These are phyloP conservation scores for Saposhnikovia divaricata DNA, from an alignment of 129 eudicot genomes.

Conservation along the genomic window DNA sequence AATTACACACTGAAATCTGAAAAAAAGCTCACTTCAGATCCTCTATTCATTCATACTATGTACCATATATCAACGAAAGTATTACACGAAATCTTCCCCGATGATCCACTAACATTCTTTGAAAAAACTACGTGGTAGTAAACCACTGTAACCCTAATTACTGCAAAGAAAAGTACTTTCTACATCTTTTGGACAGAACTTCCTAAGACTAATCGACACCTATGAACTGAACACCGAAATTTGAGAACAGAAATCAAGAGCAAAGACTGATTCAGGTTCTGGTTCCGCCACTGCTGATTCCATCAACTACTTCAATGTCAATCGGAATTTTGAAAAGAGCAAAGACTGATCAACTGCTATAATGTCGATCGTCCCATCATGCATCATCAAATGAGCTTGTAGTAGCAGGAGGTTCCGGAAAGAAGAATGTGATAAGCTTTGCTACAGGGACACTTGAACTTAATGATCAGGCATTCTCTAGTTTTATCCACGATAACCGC, in stretches of 20 bases:
- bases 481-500: conserved; percentile 18
- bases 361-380: neutral
- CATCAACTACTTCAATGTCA: neutral
- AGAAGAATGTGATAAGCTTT: conserved; percentile 21
- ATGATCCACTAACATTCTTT: neutral
- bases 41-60: neutral
- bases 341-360: neutral
- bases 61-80: neutral
- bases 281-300: too few relatives aligned
- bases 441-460: conserved; percentile 30
- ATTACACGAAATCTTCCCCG: neutral
- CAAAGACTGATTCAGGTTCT: neutral
- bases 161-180: too few relatives aligned
- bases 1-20: too few relatives aligned
- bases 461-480: conserved; percentile 16
- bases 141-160: too few relatives aligned
- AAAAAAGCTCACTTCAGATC: neutral
- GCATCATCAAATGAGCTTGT: conserved; percentile 14
- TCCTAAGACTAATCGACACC: neutral
- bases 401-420: conserved; percentile 21
- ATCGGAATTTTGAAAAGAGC: neutral
- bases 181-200: too few relatives aligned
- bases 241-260: neutral
- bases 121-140: too few relatives aligned
- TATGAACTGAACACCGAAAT: neutral